Conservation (phyloP, 495 filamentous ascomycete species). For the Astrothelium macrocarpum region DNA sequence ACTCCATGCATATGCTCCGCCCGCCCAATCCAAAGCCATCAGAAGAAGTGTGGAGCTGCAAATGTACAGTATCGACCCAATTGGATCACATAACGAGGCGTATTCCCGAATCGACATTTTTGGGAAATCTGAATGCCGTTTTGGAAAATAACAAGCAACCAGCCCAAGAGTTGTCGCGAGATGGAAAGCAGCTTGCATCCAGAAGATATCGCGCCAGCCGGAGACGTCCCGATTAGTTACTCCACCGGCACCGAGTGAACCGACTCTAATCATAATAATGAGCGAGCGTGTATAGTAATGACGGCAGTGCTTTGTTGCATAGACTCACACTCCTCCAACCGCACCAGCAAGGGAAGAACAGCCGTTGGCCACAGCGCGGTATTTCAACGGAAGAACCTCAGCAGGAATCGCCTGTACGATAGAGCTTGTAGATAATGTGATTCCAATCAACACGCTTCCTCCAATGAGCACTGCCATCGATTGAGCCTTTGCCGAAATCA, state of each 20-base stretch:
- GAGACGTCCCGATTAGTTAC: conserved; percentile 37
- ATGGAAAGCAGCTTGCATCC: conserved; percentile 49
- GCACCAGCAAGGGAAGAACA: conserved; percentile 40
- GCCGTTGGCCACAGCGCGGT: conserved; percentile 44
- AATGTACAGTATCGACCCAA: conserved; percentile 43
- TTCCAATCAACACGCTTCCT: conserved; percentile 46
- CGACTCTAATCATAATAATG: conserved; percentile 28
- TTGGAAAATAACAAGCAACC: conserved; percentile 43
- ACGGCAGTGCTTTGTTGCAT: background rate
- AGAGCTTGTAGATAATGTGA: conserved; percentile 42
- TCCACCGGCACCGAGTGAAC: conserved; percentile 40
- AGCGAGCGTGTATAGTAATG: background rate
- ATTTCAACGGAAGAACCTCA: conserved; percentile 47
- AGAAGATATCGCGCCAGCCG: conserved; percentile 50
- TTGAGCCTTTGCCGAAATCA: conserved; percentile 44
- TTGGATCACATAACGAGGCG: conserved; percentile 45
- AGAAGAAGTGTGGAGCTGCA: conserved; percentile 40
- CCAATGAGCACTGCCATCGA: conserved; percentile 46
- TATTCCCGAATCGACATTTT: conserved; percentile 36
- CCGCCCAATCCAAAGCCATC: conserved; percentile 45
- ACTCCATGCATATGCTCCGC: conserved; percentile 41
- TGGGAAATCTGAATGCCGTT: conserved; percentile 31
- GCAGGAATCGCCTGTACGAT: conserved; percentile 46
- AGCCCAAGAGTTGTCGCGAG: conserved; percentile 38
- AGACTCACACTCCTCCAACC: conserved; percentile 40